Evolutionary conservation across 768 basidiomycete genomes (phyloP), one percentile per base, ranked within the genome.

Genomic region (Phanerodontia chrysosporium): DNA sequence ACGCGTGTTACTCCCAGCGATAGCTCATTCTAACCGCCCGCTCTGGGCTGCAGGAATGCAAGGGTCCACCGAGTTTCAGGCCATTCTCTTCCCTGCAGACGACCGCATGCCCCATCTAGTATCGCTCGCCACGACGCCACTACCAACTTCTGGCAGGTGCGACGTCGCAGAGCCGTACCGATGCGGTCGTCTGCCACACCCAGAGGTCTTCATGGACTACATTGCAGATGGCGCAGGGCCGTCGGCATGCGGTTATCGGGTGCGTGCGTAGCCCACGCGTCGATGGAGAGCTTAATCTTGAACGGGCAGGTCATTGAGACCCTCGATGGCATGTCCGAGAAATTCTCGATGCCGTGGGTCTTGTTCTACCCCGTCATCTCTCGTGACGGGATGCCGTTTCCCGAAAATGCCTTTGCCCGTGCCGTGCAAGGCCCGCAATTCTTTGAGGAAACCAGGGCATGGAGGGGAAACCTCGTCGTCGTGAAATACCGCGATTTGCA

Each of bases 131-230:
- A 89, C 88, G 24, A 91, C 87, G 82, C 83, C 72, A 36, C 73
- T 62, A 55, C 53, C 58, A 29, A 14, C 49, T 30, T n/a, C 29
- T 5, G 24, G 36, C 9, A n/a, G 25, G n/a, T 18, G 3, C 27
- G 6, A 24, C 21, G 25, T 25, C 55, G 59, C 64, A 52, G 64
- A 65, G 49, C 76, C 76, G 45, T 69, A 74, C 56, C 71, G 78
- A 27, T 78, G 79, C 35, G 73, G 83, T 48, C 83, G 86, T 53
- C 80, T 89, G 77, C 90, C 90, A 0, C 90, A 92, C 70, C 90
- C 90, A 12, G 89, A 92, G 70, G 81, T 89, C 44, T 83, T 88
- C 68, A 92, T 92, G 90, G 89, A 92, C 72, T 89, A 86, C 72
- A 84, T 92, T 65, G 89, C 87, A 66, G 88, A 91, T 72, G n/a